Percentiles rank a stretch among this genome's conserved stretches.
These are phyloP conservation scores for Albatrellus ellisii DNA, from an alignment of 768 basidiomycete genomes.

Conservation along the genomic window DNA sequence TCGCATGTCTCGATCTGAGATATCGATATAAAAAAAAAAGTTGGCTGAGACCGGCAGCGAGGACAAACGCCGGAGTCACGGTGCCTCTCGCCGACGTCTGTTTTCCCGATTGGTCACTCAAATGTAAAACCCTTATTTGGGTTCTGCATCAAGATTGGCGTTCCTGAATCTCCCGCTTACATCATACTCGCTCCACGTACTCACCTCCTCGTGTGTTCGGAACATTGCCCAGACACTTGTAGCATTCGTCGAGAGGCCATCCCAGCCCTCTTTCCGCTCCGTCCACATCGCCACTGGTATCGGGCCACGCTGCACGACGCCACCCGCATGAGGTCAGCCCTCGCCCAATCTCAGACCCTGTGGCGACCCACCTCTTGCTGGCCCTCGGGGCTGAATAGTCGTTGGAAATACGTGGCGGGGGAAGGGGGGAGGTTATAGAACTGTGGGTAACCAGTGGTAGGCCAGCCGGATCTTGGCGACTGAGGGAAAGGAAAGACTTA, in stretches of 20 bases:
- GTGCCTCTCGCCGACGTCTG: background rate
- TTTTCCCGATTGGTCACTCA: background rate
- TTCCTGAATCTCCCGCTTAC: background rate
- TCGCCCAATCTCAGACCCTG: background rate
- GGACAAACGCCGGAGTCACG: background rate
- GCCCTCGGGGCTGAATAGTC: constrained; percentile 27
- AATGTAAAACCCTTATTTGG: too few species aligned
- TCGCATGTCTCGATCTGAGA: background rate
- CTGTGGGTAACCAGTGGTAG: too few species aligned
- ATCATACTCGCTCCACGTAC: constrained; percentile 13
- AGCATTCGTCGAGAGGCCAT: constrained; percentile 11
- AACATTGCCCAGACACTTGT: constrained; percentile 45
- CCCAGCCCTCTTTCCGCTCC: constrained; percentile 16
- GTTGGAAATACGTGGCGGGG: constrained; percentile 24
- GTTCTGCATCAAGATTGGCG: too few species aligned
- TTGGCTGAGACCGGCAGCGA: background rate
- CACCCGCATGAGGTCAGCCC: background rate
- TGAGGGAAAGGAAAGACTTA: background rate
- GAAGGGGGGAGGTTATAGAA: constrained; percentile 27
- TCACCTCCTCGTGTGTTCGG: constrained; percentile 46
- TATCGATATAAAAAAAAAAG: background rate
- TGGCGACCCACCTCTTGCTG: constrained; percentile 13
- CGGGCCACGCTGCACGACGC: constrained; percentile 1
- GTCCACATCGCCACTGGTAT: constrained; percentile 38
- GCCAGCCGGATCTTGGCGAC: background rate